Percentiles rank a stretch among this genome's conserved stretches.
Evolutionary conservation across 2,329 filamentous ascomycete genomes (phyloP).

Genomic region (Xylaria arbuscula): DNA sequence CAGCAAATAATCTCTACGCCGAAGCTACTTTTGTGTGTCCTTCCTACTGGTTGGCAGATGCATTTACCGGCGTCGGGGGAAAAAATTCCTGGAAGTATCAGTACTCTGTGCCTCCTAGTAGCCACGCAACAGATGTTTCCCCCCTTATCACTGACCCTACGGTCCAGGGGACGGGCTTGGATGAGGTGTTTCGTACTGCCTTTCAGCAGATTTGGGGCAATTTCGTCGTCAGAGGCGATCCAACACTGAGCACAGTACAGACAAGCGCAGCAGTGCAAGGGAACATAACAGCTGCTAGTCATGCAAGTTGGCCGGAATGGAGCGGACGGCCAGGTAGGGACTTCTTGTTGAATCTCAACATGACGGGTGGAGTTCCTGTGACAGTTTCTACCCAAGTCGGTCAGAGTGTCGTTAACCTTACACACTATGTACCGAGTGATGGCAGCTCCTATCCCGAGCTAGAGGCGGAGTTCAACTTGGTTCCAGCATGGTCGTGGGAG

Average conservation of each 20-base stretch:
- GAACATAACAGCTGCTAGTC: conserved; percentile 46
- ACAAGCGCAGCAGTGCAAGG: conserved; percentile 46
- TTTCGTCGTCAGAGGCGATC: conserved; percentile 57
- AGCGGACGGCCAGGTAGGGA: conserved; percentile 49
- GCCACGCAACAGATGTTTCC: conserved; percentile 54
- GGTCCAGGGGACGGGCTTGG: conserved; percentile 35
- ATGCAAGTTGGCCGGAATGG: conserved; percentile 53
- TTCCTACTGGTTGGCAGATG: conserved; percentile 65
- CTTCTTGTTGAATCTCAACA: conserved; percentile 57
- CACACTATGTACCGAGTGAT: conserved; percentile 41
- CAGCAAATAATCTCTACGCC: conserved; percentile 63
- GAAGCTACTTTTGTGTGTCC: conserved; percentile 68
- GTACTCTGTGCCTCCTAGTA: conserved; percentile 57
- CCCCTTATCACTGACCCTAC: conserved; percentile 52
- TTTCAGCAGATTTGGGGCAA: conserved; percentile 60
- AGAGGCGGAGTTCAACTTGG: conserved; percentile 50
- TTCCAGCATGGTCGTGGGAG: conserved; percentile 60
- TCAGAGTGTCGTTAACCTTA: conserved; percentile 44
- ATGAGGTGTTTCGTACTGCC: conserved; percentile 49
- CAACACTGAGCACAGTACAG: conserved; percentile 52
- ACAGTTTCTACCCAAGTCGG: conserved; percentile 30
- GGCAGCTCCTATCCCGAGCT: conserved; percentile 41
- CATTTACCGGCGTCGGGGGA: conserved; percentile 51
- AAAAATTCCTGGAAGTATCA: conserved; percentile 60
- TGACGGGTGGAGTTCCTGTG: conserved; percentile 55